These are phyloP conservation scores for Suillus lakei DNA, from an alignment of 768 basidiomycete species.

Conservation along the genomic window DNA sequence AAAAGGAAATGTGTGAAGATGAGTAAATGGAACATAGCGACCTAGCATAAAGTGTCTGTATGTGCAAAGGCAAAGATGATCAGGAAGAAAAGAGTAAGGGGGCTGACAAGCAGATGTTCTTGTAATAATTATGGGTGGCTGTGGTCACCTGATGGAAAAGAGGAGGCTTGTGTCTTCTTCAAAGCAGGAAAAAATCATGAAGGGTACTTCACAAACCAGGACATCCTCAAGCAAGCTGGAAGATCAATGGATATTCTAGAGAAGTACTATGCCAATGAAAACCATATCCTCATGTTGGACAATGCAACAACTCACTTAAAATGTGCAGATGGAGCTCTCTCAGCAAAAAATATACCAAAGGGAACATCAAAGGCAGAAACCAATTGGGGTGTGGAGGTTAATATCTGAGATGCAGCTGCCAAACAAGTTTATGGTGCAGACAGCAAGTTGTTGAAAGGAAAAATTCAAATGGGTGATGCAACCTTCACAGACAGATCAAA, in stretches of 20 bases:
- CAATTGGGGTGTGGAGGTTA: slow-evolving; percentile 19
- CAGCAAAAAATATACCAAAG: slow-evolving; percentile 23
- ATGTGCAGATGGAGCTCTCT: slow-evolving; percentile 24
- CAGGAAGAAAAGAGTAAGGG: no score
- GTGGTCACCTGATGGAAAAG: no score
- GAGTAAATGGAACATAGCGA: no score
- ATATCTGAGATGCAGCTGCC: slow-evolving; percentile 22
- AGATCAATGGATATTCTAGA: slow-evolving; percentile 32
- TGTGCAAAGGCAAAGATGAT: no score
- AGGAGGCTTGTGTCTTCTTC: no score
- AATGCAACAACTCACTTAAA: slow-evolving; percentile 31
- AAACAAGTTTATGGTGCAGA: slow-evolving; percentile 13
- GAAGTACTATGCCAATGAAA: slow-evolving; percentile 31
- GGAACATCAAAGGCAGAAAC: background rate
- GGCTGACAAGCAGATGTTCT: no score
- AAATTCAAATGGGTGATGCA: slow-evolving; percentile 2
- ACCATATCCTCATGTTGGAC: slow-evolving; percentile 32
- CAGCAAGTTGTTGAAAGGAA: slow-evolving; percentile 21
- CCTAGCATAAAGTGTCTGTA: no score
- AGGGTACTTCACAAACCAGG: background rate
- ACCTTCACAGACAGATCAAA: no score
- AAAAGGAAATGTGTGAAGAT: no score
- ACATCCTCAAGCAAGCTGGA: slow-evolving; percentile 22
- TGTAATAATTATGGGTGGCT: no score
- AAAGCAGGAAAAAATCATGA: no score